These are phyloP conservation scores for Pythium dissotocum DNA, from an alignment of 352 stramenopile genomes.

Conservation along the genomic window DNA sequence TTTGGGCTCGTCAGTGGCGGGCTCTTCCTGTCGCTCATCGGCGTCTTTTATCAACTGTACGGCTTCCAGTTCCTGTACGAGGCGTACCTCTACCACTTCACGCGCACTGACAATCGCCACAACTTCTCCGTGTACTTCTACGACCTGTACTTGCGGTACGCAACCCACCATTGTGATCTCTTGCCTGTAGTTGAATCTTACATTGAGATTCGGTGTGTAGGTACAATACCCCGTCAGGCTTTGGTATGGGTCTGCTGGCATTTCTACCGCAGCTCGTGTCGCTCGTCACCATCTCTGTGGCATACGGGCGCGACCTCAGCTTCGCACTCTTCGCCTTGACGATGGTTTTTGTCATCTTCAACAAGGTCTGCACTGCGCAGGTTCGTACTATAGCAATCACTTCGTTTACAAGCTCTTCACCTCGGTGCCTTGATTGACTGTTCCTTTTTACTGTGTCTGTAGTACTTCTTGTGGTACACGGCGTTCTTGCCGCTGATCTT, in stretches of 20 bases:
- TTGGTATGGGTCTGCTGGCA: constrained; percentile 74
- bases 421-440: not conserved
- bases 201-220: constrained; percentile 26
- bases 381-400: constrained; percentile 29
- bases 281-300: constrained; percentile 69
- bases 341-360: constrained; percentile 99
- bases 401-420: not conserved
- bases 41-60: constrained; percentile 84
- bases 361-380: constrained; percentile 93
- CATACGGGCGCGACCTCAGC: constrained; percentile 83
- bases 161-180: not conserved
- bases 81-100: constrained; percentile 98
- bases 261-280: constrained; percentile 86
- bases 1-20: constrained; percentile 90
- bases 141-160: constrained; percentile 96
- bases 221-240: constrained; percentile 78
- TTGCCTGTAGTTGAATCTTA: not conserved
- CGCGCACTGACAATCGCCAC: constrained; percentile 97
- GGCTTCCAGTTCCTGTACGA: constrained; percentile 95
- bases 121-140: constrained; percentile 99
- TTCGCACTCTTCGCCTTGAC: constrained; percentile 97
- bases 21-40: constrained; percentile 85
- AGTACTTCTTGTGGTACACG: constrained; percentile 99
- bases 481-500: constrained; percentile 89
- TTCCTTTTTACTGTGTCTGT: constrained; percentile 5